These are phyloP conservation scores for Hypoxylon sp. DNA, from an alignment of 2,329 filamentous ascomycete genomes.

Conservation along the genomic window DNA sequence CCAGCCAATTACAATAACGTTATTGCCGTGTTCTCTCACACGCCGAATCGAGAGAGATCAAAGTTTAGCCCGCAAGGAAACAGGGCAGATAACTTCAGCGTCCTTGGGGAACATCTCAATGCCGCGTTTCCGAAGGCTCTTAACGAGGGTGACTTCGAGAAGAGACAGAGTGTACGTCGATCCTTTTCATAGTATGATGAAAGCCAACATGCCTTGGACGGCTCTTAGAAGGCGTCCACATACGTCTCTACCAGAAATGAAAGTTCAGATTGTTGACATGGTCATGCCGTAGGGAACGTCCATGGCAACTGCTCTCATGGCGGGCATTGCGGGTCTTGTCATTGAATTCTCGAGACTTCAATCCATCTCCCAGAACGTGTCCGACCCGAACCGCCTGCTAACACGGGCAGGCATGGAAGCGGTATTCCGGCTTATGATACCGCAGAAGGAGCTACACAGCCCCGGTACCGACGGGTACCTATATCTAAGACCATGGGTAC, in stretches of 20 bases:
- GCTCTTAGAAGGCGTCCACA: neutral
- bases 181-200: neutral
- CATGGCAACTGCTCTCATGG: slow-evolving; percentile 1
- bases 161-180: neutral
- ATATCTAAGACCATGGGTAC: neutral
- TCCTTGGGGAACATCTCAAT: neutral
- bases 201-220: neutral
- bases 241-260: neutral
- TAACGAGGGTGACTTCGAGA: neutral
- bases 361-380: neutral
- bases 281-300: neutral
- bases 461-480: neutral
- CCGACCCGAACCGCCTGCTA: neutral
- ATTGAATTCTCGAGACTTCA: neutral
- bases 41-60: neutral
- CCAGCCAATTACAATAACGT: neutral
- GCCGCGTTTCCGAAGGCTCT: neutral
- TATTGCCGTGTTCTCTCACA: neutral
- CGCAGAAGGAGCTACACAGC: neutral
- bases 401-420: neutral
- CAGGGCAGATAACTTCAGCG: neutral
- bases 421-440: neutral
- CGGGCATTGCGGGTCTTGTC: neutral
- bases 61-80: neutral
- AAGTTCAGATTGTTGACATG: neutral